Conservation (phyloP, 805 yeast species). For the Candida oleophila region DNA sequence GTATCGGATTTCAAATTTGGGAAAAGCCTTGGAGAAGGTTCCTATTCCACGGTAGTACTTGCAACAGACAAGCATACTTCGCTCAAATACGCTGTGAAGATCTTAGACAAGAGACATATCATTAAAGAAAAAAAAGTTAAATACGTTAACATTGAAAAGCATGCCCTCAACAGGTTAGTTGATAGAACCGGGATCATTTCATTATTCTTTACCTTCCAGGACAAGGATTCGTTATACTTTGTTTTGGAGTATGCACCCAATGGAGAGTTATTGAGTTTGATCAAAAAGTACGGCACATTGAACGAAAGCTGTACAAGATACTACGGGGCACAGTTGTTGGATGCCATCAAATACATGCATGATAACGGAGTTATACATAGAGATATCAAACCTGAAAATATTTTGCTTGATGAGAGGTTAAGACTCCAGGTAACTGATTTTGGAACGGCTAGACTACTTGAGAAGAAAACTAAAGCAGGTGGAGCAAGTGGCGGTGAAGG, state of each 20-base stretch:
- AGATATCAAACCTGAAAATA: conserved; percentile 83
- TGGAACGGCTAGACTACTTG: conserved; percentile 77
- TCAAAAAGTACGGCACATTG: conserved; percentile 68
- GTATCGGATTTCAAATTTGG: conserved; percentile 44
- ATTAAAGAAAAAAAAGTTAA: conserved; percentile 81
- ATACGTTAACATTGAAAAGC: conserved; percentile 80
- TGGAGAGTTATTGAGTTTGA: conserved; percentile 69
- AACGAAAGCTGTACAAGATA: conserved; percentile 68
- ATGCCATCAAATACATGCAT: conserved; percentile 72
- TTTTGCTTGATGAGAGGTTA: conserved; percentile 58
- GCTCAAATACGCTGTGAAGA: conserved; percentile 70
- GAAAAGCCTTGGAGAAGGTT: conserved; percentile 43
- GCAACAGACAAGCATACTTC: conserved; percentile 52
- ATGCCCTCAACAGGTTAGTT: conserved; percentile 69
- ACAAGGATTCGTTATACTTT: conserved; percentile 67
- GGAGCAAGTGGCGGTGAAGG: not conserved
- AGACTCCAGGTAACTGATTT: conserved; percentile 75
- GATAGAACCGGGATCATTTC: conserved; percentile 62
- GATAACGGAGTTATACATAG: conserved; percentile 74
- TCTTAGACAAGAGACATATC: conserved; percentile 72
- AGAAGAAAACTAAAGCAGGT: conserved; percentile 37
- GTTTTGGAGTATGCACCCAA: conserved; percentile 77
- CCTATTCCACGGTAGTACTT: conserved; percentile 44
- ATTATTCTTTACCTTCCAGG: conserved; percentile 77
- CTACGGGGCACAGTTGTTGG: conserved; percentile 71